Evolutionary conservation across 805 yeast species (phyloP).

Genomic region (Barnettozyma californica): DNA sequence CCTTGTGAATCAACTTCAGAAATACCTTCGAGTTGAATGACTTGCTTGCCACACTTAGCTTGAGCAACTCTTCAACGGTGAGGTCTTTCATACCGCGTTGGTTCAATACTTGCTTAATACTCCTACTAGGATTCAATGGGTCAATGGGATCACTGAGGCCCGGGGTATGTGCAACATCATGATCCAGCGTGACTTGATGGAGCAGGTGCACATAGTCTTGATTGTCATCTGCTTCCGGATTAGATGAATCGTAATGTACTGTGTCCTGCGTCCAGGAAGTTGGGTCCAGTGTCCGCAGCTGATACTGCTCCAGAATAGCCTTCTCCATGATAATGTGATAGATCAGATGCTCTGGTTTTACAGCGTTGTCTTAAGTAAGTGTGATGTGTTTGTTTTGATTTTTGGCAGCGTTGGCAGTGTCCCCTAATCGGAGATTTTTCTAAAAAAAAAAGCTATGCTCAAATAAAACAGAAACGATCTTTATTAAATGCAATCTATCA

Average conservation of each 20-base stretch:
- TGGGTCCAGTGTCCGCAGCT: conserved; percentile 39
- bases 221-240: conserved; percentile 7
- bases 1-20: conserved; percentile 48
- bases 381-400: not conserved
- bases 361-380: not conserved
- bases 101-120: conserved; percentile 37
- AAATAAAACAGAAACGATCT: no score
- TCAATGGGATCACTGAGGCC: conserved; percentile 37
- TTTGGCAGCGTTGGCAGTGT: not conserved
- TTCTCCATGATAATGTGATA: conserved; percentile 16
- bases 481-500: not conserved
- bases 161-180: conserved; percentile 16
- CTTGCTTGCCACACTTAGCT: conserved; percentile 51
- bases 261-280: conserved; percentile 33
- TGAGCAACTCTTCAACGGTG: conserved; percentile 32
- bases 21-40: conserved; percentile 54
- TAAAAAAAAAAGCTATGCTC: not conserved
- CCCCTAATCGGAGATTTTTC: no score
- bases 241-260: conserved; percentile 18
- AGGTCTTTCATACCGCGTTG: conserved; percentile 36
- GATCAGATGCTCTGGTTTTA: not conserved
- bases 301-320: conserved; percentile 34
- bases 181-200: conserved; percentile 21
- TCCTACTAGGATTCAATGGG: conserved; percentile 50
- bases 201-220: conserved; percentile 11